Evolutionary conservation across 345 rosid genomes (phyloP).

Genomic region (Heritiera fomes): DNA sequence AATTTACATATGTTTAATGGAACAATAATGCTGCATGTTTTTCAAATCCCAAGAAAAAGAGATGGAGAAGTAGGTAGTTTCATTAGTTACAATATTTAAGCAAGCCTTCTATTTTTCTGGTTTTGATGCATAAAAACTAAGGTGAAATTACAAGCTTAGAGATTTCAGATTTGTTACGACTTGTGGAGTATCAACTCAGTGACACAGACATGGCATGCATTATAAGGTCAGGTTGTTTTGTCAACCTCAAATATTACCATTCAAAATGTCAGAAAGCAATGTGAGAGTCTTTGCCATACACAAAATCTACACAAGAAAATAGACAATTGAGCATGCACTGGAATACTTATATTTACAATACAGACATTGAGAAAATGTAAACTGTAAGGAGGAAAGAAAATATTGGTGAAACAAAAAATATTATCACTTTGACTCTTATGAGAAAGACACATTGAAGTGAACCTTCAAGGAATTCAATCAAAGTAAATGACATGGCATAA

Average conservation of each 20-base stretch:
- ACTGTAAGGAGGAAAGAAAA: not conserved
- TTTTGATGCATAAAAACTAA: not conserved
- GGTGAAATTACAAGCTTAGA: not conserved
- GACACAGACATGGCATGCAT: not conserved
- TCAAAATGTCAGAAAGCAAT: conserved; percentile 20
- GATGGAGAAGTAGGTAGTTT: not conserved
- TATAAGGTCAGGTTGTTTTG: not conserved
- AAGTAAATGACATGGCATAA: not conserved
- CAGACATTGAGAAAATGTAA: not conserved
- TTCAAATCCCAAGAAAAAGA: not conserved
- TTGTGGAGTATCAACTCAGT: not conserved
- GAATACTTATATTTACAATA: conserved; percentile 15
- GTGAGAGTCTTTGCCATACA: conserved; percentile 65
- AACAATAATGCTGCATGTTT: not conserved
- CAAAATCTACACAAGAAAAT: conserved; percentile 53
- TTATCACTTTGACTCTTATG: not conserved
- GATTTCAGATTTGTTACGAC: not conserved
- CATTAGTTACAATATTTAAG: not conserved
- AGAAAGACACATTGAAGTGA: not conserved
- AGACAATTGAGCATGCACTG: conserved; percentile 29
- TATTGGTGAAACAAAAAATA: not conserved
- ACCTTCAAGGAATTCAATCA: not conserved
- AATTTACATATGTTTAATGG: not conserved
- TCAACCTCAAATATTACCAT: not conserved
- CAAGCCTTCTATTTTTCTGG: not conserved